Conservation (phyloP, 192 early-diverging fungal species). For the Mortierella claussenii region DNA sequence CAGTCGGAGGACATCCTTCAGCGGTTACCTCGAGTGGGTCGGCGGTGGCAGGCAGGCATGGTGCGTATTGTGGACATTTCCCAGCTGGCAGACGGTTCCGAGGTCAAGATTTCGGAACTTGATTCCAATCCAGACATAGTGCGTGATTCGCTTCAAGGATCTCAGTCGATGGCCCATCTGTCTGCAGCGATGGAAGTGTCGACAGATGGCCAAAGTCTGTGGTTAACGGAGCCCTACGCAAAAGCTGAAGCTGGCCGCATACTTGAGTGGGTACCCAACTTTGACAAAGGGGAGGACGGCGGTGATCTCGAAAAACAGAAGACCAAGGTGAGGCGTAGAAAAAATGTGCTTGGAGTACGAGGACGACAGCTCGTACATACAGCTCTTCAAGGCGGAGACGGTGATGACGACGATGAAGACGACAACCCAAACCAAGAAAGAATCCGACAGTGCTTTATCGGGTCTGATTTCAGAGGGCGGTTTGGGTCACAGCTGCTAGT, state of each 20-base stretch:
- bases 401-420: constrained; percentile 14
- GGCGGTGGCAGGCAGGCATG: constrained; percentile 44
- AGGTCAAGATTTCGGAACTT: constrained; percentile 19
- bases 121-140: constrained; percentile 15
- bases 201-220: constrained; percentile 33
- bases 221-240: constrained; percentile 43
- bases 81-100: constrained; percentile 3
- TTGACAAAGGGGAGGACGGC: background rate
- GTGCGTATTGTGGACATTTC: constrained; percentile 34
- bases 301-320: background rate
- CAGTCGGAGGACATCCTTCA: constrained; percentile 35
- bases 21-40: constrained; percentile 20
- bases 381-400: constrained; percentile 2
- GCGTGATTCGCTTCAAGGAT: constrained; percentile 26
- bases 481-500: constrained; percentile 41
- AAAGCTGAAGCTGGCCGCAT: constrained; percentile 27
- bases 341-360: constrained; percentile 3
- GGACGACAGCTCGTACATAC: constrained; percentile 12
- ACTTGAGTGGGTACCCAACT: constrained; percentile 31
- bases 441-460: constrained; percentile 41
- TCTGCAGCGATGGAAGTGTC: constrained; percentile 45
- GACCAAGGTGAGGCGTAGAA: background rate
- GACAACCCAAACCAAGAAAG: background rate
- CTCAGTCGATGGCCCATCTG: constrained; percentile 45
- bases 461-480: constrained; percentile 19